Evolutionary conservation across 2,329 filamentous ascomycete genomes (phyloP), one percentile per base, ranked within the genome.

Genomic region (Exophiala calicioides): DNA sequence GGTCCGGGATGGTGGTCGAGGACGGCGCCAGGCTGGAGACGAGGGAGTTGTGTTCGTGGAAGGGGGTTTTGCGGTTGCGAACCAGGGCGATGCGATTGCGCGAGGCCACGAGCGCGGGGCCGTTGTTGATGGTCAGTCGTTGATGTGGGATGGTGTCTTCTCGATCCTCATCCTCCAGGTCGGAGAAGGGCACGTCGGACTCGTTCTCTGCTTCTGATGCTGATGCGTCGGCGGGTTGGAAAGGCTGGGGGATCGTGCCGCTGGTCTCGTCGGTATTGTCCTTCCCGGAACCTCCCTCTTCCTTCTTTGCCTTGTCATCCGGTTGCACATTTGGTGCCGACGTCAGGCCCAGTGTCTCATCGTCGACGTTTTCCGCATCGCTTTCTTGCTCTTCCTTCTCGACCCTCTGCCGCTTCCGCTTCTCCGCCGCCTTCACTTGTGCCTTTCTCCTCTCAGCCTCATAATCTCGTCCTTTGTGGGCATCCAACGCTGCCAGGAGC

Each of bases 121-220:
- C 90, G 75, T 98, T 98, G 79, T 98, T 96, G 74, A 97, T 97
- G 42, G 90, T 96, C 57, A 96, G 84, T 60, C 90, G 87, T 66
- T 93, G 89, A 71, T 95, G 87, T 12, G 90, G 88, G 52, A 95
- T 82, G 30, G 95, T 80, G 63, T 95, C 90, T 69, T 88, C 88
- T 60, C 82, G 85, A 61, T 94, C 90, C 55, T 88, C 86, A 15
- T 87, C 88, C 43, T 86, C 77, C 31, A 85, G 83, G 60, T 96
- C 90, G 23, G 89, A 95, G 55, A 95, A 80, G 3, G 90, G 85
- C 33, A 96, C 90, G 56, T 94, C 90, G 57, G 93, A 88, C 33
- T 91, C 87, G 3, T 90, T 86, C 0, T 85, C 82, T 1, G 84
- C 84, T 0, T 84, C 80, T 0, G 81, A 80, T 0, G 82, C 80